These are phyloP conservation scores for Phyllosticta capitalensis DNA, from an alignment of 2,329 filamentous ascomycete species.

Conservation along the genomic window DNA sequence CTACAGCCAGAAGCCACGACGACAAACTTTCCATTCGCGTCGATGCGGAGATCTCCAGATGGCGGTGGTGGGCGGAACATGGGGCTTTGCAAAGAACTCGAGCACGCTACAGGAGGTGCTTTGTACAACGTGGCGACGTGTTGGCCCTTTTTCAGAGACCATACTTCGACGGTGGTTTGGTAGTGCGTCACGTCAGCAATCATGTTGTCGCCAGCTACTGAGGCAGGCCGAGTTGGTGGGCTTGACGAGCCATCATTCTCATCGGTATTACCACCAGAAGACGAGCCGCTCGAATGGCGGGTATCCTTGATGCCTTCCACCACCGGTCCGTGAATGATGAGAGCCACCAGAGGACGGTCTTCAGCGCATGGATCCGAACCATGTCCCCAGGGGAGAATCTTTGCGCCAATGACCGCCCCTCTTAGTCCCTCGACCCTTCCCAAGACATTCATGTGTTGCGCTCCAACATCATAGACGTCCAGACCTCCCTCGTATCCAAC, in stretches of 20 bases:
- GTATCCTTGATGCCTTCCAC: constrained; percentile 37
- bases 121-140: constrained; percentile 65
- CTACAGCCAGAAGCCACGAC: constrained; percentile 70
- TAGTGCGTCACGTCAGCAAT: constrained; percentile 48
- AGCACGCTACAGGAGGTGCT: constrained; percentile 53
- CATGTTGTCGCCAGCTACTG: constrained; percentile 19
- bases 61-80: constrained; percentile 60
- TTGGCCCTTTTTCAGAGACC: constrained; percentile 68
- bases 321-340: constrained; percentile 71
- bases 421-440: constrained; percentile 66
- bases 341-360: constrained; percentile 63
- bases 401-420: constrained; percentile 72
- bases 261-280: constrained; percentile 22
- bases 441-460: constrained; percentile 59
- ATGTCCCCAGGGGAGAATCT: constrained; percentile 64
- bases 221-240: constrained; percentile 27
- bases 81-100: constrained; percentile 47
- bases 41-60: constrained; percentile 62
- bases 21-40: constrained; percentile 62
- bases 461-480: constrained; percentile 64
- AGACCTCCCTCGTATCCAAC: constrained; percentile 73
- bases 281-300: constrained; percentile 24
- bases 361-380: constrained; percentile 43
- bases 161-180: constrained; percentile 82
- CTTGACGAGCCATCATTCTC: constrained; percentile 27